Base-by-base conservation (phyloP, 176 grass and related monocot species). In the Miscanthus lutarioriparius region DNA sequence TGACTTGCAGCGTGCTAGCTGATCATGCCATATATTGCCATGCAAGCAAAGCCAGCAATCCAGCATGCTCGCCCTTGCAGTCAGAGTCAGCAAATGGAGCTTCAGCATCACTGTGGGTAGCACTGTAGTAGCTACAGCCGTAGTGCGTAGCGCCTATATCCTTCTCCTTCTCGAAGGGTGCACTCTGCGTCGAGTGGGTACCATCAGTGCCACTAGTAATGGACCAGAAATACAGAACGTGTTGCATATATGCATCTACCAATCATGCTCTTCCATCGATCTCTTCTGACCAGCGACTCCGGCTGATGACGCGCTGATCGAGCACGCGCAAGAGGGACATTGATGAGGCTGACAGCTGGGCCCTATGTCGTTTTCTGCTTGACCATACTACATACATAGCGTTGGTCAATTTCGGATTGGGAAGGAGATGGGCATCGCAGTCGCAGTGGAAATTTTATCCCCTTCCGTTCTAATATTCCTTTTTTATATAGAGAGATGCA, bases 21-120 rank as follows among this genome's bases (percentile, higher is more conserved):
- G 87, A 80, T 77, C 77, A n/a, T n/a, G n/a, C n/a, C n/a, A n/a
- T n/a, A n/a, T n/a, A n/a, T 62, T 41, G 61, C 13, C 87, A 39
- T 10, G 44, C 72, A 32, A 26, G 20, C 35, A 70, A 56, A 22
- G 20, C 35, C 35, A 36, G 37, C 76, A 75, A 33, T 9, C 17
- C 10, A 22, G 58, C 39, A n/a, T 25, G 9, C 54, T 59, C 8
- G 7, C 54, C 54, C 3, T 59, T 59, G 54, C 54, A 10, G 8
- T 30, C 25, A 53, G 20, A 64, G 27, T 19, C 38, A 67, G 53
- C 26, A 79, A 25, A 63, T 13, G 16, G 5, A 73, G 67, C 54
- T 10, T 61, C 33, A 63, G 66, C 28, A 14, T 14, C 78, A 25
- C 37, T 74, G 26, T 6, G 35, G 3, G 12, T 6, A 23, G 30